Base-by-base conservation (phyloP, 208 protist species). In the Trypanosoma conorhini region DNA sequence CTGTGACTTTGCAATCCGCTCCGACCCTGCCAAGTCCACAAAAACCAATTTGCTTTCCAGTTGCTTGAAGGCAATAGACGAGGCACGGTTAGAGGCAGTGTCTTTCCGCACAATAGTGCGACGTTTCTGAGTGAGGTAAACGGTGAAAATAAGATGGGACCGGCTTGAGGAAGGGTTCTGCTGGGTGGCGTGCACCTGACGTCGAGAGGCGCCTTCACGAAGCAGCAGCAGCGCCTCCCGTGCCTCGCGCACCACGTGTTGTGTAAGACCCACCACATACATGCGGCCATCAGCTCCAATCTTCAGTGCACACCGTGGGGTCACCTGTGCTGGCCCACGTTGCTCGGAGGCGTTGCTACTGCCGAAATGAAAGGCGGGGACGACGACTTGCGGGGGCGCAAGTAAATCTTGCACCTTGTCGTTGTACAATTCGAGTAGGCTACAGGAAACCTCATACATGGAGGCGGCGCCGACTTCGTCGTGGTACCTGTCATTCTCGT, bases 1-100 rank as follows among this genome's bases (percentile, higher is more conserved):
- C 13, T 70, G 67, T 22, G 85, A 73, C 55, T 73, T 81, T 22
- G 48, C 67, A 51, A 86, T 69, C 30, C 88, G 65, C 46, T 93
- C 88, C n/a, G 71, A 79, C 13, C 88, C 89, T 10, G 92, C 92
- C 31, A 97, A 78, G 70, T 97, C 92, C 19, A 86, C 71, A 52
- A 98, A 81, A 7, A 82, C 75, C 31, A 88, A 44, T 44, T 88
- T 94, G 63, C 73, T 85, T 48, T 63, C 66, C 7, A 69, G 26
- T 21, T 59, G 72, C 31, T 48, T 51, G 26, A 40, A 54, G n/a
- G 30, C 26, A 38, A 44, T 56, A 26, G 62, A 67, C n/a, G 35
- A 50, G 5, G 0, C n/a, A 9, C 5, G 26, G 9, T 10, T 62
- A 17, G 17, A 21, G 42, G 42, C 9, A 24, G 50, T 24, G 56